Base-by-base conservation (phyloP, 2,329 filamentous ascomycete species). In the Parastagonospora nodorum region DNA sequence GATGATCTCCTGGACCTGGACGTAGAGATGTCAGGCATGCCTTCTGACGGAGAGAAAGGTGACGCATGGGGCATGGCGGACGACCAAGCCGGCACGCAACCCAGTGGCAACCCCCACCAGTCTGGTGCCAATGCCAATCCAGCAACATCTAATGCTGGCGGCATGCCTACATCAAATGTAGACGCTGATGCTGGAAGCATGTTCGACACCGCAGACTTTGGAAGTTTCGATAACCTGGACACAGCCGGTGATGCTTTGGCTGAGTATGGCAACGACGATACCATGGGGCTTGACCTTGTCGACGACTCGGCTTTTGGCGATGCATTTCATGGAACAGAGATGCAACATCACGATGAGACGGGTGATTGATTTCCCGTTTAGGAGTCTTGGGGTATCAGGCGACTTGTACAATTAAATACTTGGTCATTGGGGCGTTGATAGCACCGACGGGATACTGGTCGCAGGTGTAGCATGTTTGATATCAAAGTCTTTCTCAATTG, bases 21-120 rank as follows among this genome's bases (percentile, higher is more conserved):
- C 52, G 72, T 84, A 51, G 80, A 82, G 53, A 82, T 90, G 84
- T 80, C 82, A 12, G 82, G 82, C 48, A 80, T 82, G 24, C 74
- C 79, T 12, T 74, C 72, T 30, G 57, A 58, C 12, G 63, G 66
- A 27, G 69, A 70, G 2, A 69, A 69, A 42, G 64, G 56, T 10
- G 69, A 74, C 11, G 71, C 74, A 16, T 75, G 72, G 72, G 68
- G 71, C 32, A 61, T 72, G 54, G 68, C 72, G 19, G 63, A 68
- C 38, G 58, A 68, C 31, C 61, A 68, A 29, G 43, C 55, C 24
- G 44, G 51, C 48, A 49, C 57, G 30, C 63, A 67, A 42, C 60
- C 61, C 15, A 42, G 46, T n/a, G 47, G 46, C 39, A 60, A 53
- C 19, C 42, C 48, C 29, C 54, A 61, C 14, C 58, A 67, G 42